Conservation (phyloP, 139 green algal genomes). For the Chlamydomonas applanata region DNA sequence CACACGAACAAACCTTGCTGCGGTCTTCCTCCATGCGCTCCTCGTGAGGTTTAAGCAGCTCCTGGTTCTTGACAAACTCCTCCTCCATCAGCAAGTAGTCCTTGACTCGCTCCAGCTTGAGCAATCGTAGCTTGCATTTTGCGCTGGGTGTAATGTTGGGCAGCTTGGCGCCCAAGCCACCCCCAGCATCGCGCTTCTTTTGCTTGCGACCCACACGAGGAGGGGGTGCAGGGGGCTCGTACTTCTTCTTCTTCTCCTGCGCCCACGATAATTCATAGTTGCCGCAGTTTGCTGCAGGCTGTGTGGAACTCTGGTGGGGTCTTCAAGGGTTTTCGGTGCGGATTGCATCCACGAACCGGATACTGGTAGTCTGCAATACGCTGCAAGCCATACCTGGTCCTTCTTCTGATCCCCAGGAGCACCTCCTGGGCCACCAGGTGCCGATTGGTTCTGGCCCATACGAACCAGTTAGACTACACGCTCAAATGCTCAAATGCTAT, state of each 20-base stretch:
- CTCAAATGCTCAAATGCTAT: too few species aligned
- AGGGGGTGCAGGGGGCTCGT: conserved; percentile 89
- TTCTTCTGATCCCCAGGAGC: conserved; percentile 48
- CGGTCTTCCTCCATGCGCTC: conserved; percentile 94
- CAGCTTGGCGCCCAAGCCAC: conserved; percentile 76
- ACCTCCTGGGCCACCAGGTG: conserved; percentile 25
- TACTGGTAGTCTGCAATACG: not conserved
- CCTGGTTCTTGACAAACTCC: conserved; percentile 96
- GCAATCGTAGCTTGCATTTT: conserved; percentile 93
- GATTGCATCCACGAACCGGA: not conserved
- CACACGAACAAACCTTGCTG: conserved; percentile 62
- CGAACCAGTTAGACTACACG: not conserved
- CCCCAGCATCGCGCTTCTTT: conserved; percentile 64
- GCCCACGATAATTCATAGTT: not conserved
- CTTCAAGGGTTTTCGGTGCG: not conserved
- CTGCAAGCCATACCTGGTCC: conserved; percentile 35
- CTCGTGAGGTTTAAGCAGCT: conserved; percentile 87
- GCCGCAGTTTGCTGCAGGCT: not conserved
- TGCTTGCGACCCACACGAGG: conserved; percentile 94
- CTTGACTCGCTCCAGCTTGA: conserved; percentile 99
- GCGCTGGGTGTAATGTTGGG: conserved; percentile 88
- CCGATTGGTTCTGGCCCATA: conserved; percentile 46
- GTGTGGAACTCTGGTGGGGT: not conserved
- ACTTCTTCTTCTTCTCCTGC: conserved; percentile 94
- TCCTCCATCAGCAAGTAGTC: conserved; percentile 99